Conservation (phyloP, 768 basidiomycete species). For the Trametes maxima region DNA sequence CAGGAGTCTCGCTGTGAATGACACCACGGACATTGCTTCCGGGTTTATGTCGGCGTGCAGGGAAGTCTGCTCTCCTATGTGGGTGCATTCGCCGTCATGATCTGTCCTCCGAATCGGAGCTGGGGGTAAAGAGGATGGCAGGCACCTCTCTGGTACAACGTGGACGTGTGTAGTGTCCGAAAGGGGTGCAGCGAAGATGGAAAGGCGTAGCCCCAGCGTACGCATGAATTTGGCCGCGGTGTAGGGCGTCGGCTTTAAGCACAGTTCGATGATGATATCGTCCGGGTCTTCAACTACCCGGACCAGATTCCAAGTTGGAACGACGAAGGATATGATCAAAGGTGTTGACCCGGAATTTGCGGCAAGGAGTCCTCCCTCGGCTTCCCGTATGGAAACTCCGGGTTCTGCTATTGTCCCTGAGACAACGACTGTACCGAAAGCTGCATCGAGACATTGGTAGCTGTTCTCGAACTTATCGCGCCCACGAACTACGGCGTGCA, state of each 20-base stretch:
- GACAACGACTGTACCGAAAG: no score
- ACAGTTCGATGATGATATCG: neutral
- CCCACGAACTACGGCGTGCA: no score
- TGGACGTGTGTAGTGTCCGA: constrained; percentile 24
- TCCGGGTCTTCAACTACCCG: neutral
- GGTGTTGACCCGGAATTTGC: neutral
- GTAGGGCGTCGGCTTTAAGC: neutral
- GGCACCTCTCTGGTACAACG: constrained; percentile 27
- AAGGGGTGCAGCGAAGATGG: constrained; percentile 22
- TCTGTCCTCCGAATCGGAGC: neutral
- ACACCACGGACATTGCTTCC: neutral
- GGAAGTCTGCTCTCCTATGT: neutral
- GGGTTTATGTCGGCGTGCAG: constrained; percentile 18
- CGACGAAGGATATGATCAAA: constrained; percentile 21
- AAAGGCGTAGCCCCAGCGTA: constrained; percentile 30
- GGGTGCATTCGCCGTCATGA: neutral
- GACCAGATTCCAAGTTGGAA: constrained; percentile 31
- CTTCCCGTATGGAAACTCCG: constrained; percentile 8
- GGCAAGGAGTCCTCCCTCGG: neutral
- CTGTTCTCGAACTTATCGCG: no score
- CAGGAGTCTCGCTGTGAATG: constrained; percentile 9
- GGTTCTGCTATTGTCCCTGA: constrained; percentile 1
- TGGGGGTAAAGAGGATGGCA: constrained; percentile 4
- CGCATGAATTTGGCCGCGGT: constrained; percentile 26
- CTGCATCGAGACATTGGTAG: no score